Conservation (phyloP, 2,329 filamentous ascomycete species). For the Rhexocercosporidium sp. region DNA sequence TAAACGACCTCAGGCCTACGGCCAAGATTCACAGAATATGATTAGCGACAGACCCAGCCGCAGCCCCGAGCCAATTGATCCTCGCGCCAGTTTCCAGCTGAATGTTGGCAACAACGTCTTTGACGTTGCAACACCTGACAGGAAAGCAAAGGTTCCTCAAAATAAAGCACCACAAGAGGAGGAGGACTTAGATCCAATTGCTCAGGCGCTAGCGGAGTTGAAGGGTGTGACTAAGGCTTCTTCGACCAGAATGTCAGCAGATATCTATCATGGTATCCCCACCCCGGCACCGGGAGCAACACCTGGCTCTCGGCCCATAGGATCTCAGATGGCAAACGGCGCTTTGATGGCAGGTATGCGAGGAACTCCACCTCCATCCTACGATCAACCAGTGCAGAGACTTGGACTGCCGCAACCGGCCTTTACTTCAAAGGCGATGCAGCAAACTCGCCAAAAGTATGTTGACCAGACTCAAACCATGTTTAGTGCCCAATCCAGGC, state of each 20-base stretch:
- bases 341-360: slow-evolving; percentile 62
- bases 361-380: slow-evolving; percentile 85
- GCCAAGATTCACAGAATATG: slow-evolving; percentile 45
- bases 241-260: slow-evolving; percentile 85
- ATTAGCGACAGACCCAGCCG: slow-evolving; percentile 52
- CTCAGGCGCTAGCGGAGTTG: slow-evolving; percentile 87
- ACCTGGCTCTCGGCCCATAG: slow-evolving; percentile 51
- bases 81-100: slow-evolving; percentile 88
- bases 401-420: slow-evolving; percentile 90
- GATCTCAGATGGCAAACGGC: slow-evolving; percentile 46
- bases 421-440: slow-evolving; percentile 93
- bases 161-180: slow-evolving; percentile 48
- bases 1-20: slow-evolving; percentile 49
- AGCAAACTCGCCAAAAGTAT: slow-evolving; percentile 90
- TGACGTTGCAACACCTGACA: slow-evolving; percentile 82
- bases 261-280: slow-evolving; percentile 90
- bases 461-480: slow-evolving; percentile 81
- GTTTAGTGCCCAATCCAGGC: slow-evolving; percentile 55
- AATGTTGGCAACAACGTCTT: slow-evolving; percentile 98
- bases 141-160: slow-evolving; percentile 51
- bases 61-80: slow-evolving; percentile 88
- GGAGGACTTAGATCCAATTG: slow-evolving; percentile 85
- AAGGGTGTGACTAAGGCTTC: slow-evolving; percentile 86
- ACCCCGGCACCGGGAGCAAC: slow-evolving; percentile 70
- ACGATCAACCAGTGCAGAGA: slow-evolving; percentile 75